A percentile compares a stretch with the other conserved stretches of the same genome.
phyloP scores from a whole-genome alignment of 2,329 filamentous ascomycete species.

The Ophiocordyceps camponoti-floridani region DNA sequence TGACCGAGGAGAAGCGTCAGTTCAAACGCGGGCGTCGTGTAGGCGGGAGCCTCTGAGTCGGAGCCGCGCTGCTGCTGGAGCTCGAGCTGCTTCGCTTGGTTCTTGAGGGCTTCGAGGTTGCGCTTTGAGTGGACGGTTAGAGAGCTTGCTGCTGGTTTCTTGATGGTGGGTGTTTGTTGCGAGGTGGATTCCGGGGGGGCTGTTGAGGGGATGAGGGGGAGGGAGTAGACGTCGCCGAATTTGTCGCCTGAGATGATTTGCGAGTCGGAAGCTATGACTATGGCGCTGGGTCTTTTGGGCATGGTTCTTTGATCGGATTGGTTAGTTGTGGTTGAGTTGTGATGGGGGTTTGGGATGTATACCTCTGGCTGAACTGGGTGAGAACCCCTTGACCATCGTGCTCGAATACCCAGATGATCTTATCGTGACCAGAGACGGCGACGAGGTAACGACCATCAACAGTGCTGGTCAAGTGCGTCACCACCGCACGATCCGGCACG shows the following conservation, averaged over 20 bases:
- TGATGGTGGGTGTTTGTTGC: background rate
- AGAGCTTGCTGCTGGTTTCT: conserved; percentile 33
- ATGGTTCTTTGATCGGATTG: conserved; percentile 38
- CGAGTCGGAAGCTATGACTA: conserved; percentile 50
- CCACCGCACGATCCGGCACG: conserved; percentile 37
- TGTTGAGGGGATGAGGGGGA: conserved; percentile 39
- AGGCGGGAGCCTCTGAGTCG: conserved; percentile 2
- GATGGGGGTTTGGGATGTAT: conserved; percentile 3
- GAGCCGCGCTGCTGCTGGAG: conserved; percentile 8
- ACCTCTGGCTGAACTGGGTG: conserved; percentile 56
- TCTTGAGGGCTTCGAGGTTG: conserved; percentile 40
- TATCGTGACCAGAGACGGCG: conserved; percentile 78
- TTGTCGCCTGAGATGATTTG: conserved; percentile 81
- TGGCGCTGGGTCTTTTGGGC: conserved; percentile 74
- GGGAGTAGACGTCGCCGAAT: conserved; percentile 85
- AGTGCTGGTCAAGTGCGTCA: conserved; percentile 51
- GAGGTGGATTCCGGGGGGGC: background rate
- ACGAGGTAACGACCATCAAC: conserved; percentile 49
- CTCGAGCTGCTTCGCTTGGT: conserved; percentile 32
- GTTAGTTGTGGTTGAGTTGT: background rate
- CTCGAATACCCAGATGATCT: conserved; percentile 68
- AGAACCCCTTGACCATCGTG: conserved; percentile 44
- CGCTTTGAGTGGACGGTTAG: conserved; percentile 46
- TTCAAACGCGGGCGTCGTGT: conserved; percentile 40
- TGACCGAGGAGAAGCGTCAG: conserved; percentile 73